Conservation (phyloP, 2,329 filamentous ascomycete species). For the Cytospora chrysosperma region DNA sequence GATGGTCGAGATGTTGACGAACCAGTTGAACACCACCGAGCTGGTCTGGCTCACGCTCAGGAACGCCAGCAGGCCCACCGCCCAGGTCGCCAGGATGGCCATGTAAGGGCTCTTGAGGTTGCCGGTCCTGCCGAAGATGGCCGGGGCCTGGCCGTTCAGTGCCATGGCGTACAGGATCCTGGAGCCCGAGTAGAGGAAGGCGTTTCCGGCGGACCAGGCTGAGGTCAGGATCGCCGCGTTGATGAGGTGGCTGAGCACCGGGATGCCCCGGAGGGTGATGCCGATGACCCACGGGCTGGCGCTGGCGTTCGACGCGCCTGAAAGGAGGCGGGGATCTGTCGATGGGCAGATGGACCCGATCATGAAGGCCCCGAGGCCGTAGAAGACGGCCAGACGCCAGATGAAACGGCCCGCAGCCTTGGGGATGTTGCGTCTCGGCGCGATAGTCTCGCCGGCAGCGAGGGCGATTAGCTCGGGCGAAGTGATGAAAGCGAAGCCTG, state of each 20-base stretch:
- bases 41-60: slow-evolving; percentile 65
- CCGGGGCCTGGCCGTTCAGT: slow-evolving; percentile 64
- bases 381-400: slow-evolving; percentile 62
- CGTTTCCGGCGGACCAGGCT: slow-evolving; percentile 61
- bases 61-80: slow-evolving; percentile 66
- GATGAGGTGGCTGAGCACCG: slow-evolving; percentile 62
- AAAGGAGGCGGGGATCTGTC: slow-evolving; percentile 58
- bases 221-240: slow-evolving; percentile 68
- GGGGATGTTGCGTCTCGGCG: slow-evolving; percentile 64
- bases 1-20: slow-evolving; percentile 67
- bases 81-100: slow-evolving; percentile 53
- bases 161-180: slow-evolving; percentile 70
- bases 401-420: slow-evolving; percentile 63
- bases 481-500: slow-evolving; percentile 61
- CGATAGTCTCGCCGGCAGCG: slow-evolving; percentile 63
- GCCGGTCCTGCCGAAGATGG: slow-evolving; percentile 58
- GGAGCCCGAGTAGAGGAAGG: slow-evolving; percentile 65
- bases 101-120: slow-evolving; percentile 60
- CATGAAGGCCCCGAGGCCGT: slow-evolving; percentile 60
- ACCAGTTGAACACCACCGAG: slow-evolving; percentile 67
- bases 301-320: slow-evolving; percentile 56
- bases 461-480: slow-evolving; percentile 61
- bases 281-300: slow-evolving; percentile 66
- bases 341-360: slow-evolving; percentile 64
- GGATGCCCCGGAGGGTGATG: slow-evolving; percentile 65